Conservation (phyloP, 2,329 filamentous ascomycete genomes). For the Xylaria sp. region DNA sequence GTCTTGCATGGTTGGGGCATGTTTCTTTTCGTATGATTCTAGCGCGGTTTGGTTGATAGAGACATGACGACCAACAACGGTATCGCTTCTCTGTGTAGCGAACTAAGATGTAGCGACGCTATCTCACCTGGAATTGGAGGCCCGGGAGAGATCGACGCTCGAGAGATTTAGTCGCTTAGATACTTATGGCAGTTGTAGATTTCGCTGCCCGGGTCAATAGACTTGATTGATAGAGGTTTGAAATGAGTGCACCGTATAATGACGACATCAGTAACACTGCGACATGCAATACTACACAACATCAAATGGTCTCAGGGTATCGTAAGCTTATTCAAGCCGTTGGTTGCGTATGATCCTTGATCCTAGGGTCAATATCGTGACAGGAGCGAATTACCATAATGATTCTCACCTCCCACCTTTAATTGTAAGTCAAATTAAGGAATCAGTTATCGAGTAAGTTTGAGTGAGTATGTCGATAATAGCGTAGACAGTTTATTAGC, state of each 20-base stretch:
- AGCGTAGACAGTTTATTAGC: no score
- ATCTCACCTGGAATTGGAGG: conserved; percentile 45
- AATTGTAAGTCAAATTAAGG: no score
- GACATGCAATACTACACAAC: no score
- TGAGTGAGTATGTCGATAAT: no score
- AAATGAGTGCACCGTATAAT: neutral
- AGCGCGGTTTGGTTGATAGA: conserved; percentile 42
- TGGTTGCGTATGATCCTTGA: no score
- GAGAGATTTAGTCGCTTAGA: conserved; percentile 42
- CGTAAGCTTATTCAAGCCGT: no score
- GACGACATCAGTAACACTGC: no score
- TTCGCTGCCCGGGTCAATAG: conserved; percentile 44
- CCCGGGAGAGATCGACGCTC: conserved; percentile 39
- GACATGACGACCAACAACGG: conserved; percentile 38
- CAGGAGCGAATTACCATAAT: no score
- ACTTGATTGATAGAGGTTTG: conserved; percentile 40
- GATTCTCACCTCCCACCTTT: no score
- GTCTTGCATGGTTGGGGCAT: conserved; percentile 49
- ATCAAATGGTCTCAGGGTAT: no score
- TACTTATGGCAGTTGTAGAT: conserved; percentile 44
- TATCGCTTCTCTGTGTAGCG: conserved; percentile 41
- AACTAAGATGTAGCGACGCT: conserved; percentile 40
- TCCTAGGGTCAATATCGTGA: no score
- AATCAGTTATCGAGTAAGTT: no score
- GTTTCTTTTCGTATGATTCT: conserved; percentile 45